Evolutionary conservation across 2,329 filamentous ascomycete species (phyloP), one percentile per base, ranked within the genome.

Genomic region (Fusarium oxysporum): DNA sequence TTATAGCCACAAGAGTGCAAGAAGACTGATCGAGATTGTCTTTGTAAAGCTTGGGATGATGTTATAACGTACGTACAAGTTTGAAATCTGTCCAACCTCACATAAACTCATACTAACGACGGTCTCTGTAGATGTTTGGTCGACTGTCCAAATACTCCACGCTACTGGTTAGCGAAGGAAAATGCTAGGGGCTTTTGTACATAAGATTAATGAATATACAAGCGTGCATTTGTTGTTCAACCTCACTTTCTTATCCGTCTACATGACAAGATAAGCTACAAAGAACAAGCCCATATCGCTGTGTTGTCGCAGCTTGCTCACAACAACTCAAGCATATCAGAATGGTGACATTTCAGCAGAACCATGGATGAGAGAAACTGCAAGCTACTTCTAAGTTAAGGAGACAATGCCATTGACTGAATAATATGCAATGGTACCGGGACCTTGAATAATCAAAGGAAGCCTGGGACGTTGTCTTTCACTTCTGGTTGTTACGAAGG

Each of bases 141-240:
- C 2, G 40, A 44, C 35, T 68, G 65, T 28, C 40, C 47, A 17
- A 30, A 48, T 10, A 51, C 32, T 8, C 41, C 65, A 1, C 56
- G 65, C 17, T 35, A 44, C 32, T 68, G 47, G 64, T 17, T 68
- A 30, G 28, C 65, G 21, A 68, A 68, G 7, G 65, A 68, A 25
- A 68, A 68, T 6, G 48, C 56, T 6, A 68, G 65, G 17, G 37
- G 65, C 1, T 68, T 40, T 19, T 68, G 65, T 16, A 23, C 56
- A 21, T 66, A 35, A 11, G 13, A 35, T 9, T 8, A 10, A 23
- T 5, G 5, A 5, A 43, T 40, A 17, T 32, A 12, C 25, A 17
- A 45, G 28, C 16, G 17, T 9, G 14, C 23, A 40, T 13, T 33
- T 33, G 33, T 33, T 33, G 33, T 14, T 14, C 13, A 33, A 33